phyloP scores from a whole-genome alignment of 169 alveolate species.

The Plasmodium billcollinsi region DNA sequence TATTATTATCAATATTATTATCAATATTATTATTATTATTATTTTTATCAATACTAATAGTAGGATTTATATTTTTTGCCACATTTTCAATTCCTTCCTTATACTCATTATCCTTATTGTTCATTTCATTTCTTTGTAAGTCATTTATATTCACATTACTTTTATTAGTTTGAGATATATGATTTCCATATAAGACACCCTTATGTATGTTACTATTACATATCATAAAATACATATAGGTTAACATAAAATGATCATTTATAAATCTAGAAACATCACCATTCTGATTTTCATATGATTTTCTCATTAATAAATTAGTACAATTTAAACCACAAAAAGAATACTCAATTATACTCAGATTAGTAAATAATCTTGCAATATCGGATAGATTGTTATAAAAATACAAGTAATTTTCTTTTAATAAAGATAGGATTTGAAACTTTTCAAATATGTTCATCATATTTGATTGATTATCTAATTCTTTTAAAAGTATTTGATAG shows the following conservation, averaged over 20 bases:
- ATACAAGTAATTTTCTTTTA: constrained; percentile 71
- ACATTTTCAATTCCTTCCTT: not conserved
- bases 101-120: not conserved
- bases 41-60: no score
- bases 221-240: constrained; percentile 50
- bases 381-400: constrained; percentile 53
- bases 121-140: not conserved
- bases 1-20: no score
- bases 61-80: no score
- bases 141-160: not conserved
- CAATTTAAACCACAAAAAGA: constrained; percentile 71
- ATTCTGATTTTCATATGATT: constrained; percentile 17
- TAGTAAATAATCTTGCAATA: constrained; percentile 39
- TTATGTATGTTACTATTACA: constrained; percentile 33
- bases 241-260: constrained; percentile 70
- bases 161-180: not conserved
- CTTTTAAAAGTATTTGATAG: constrained; percentile 8
- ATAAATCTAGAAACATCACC: constrained; percentile 45
- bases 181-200: not conserved
- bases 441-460: constrained; percentile 54
- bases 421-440: constrained; percentile 48
- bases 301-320: constrained; percentile 60
- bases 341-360: constrained; percentile 51
- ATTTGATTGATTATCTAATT: constrained; percentile 58
- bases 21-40: no score